Evolutionary conservation across 306 rosid species (phyloP).

Genomic region (Gillenia trifoliata): DNA sequence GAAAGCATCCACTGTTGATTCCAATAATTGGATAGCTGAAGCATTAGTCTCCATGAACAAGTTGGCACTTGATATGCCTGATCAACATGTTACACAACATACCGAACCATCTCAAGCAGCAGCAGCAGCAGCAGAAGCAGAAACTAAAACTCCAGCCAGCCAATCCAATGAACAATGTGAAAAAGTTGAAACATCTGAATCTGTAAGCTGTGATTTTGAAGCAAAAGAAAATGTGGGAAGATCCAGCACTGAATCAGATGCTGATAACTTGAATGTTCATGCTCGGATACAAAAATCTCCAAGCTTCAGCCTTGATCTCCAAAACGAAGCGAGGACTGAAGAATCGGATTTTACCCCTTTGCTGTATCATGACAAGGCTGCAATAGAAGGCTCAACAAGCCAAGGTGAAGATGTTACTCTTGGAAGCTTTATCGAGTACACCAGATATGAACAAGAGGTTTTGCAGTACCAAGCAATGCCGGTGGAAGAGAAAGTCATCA

Average conservation of each 20-base stretch:
- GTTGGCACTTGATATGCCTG: slow-evolving; percentile 22
- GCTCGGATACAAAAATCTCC: slow-evolving; percentile 66
- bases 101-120: slow-evolving; percentile 20
- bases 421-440: slow-evolving; percentile 16
- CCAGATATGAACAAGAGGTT: slow-evolving; percentile 17
- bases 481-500: slow-evolving; percentile 54
- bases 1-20: slow-evolving; percentile 19
- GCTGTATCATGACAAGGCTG: slow-evolving; percentile 38
- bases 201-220: slow-evolving; percentile 36
- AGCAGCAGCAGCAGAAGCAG: neutral
- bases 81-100: slow-evolving; percentile 20
- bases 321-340: slow-evolving; percentile 31
- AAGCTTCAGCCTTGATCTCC: slow-evolving; percentile 70
- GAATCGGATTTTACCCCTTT: slow-evolving; percentile 65
- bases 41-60: slow-evolving; percentile 27
- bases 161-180: slow-evolving; percentile 14
- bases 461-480: slow-evolving; percentile 23
- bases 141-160: slow-evolving; percentile 25
- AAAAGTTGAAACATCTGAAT: slow-evolving; percentile 6
- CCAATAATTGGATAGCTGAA: slow-evolving; percentile 30
- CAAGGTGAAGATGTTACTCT: slow-evolving; percentile 14
- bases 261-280: slow-evolving; percentile 38
- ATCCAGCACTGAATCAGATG: slow-evolving; percentile 61
- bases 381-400: slow-evolving; percentile 23
- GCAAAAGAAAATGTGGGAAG: slow-evolving; percentile 46